phyloP scores from a whole-genome alignment of 495 filamentous ascomycete species.

The Trichoderma reesei region DNA sequence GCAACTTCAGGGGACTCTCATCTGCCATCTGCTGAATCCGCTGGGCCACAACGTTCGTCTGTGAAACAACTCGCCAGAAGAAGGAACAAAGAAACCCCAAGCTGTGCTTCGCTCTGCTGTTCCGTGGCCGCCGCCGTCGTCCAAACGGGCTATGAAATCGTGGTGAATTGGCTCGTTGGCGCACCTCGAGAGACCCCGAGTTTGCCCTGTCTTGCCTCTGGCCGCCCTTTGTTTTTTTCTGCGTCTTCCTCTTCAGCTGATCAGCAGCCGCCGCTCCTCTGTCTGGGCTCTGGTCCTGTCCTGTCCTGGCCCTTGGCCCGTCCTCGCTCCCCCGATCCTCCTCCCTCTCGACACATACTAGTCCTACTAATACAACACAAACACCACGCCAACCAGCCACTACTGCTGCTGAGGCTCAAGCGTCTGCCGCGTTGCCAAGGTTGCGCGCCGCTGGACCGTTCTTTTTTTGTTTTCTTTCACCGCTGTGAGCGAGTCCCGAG shows the following conservation, averaged over 20 bases:
- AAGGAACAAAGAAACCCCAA: background rate
- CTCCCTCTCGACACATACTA: background rate
- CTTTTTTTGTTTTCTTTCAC: background rate
- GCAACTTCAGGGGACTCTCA: background rate
- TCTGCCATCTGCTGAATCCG: conserved; percentile 5
- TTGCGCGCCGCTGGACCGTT: background rate
- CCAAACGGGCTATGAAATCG: background rate
- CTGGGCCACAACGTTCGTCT: background rate
- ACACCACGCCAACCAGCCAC: background rate
- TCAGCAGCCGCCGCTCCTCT: background rate
- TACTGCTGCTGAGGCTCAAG: background rate
- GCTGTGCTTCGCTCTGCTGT: too few relatives aligned
- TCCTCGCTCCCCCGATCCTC: background rate
- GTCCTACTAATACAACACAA: background rate
- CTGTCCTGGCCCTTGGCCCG: background rate
- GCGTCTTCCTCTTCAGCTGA: background rate
- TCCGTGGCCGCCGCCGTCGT: background rate
- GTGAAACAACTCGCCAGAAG: conserved; percentile 1
- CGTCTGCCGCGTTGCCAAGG: background rate
- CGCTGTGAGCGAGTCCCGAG: background rate
- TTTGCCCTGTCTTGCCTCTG: background rate
- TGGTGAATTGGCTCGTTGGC: background rate
- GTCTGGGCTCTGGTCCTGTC: too few relatives aligned
- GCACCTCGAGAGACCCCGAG: background rate
- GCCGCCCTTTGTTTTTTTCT: background rate